Percentiles rank a stretch among this genome's conserved stretches.
phyloP scores from a whole-genome alignment of 495 filamentous ascomycete species.

The Trichoderma asperelloides region DNA sequence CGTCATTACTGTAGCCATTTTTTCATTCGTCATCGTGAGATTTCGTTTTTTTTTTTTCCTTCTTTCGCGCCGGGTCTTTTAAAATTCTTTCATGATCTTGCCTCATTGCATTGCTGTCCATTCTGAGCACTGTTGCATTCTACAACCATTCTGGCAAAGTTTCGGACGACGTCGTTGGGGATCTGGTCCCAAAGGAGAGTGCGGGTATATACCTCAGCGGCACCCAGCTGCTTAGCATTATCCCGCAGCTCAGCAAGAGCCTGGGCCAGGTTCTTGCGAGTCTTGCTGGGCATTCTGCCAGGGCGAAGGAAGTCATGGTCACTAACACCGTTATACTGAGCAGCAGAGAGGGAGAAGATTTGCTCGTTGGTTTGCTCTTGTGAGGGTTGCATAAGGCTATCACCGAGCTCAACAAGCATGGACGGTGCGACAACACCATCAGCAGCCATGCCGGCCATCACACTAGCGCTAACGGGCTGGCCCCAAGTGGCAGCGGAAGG shows the following conservation, averaged over 20 bases:
- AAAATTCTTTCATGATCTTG: constrained; percentile 26
- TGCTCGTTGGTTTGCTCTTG: constrained; percentile 85
- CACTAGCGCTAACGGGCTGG: constrained; percentile 26
- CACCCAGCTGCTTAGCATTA: constrained; percentile 50
- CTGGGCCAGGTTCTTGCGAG: constrained; percentile 70
- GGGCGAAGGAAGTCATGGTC: constrained; percentile 55
- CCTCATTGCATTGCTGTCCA: constrained; percentile 20
- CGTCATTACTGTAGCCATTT: constrained; percentile 5
- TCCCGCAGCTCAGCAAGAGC: constrained; percentile 71
- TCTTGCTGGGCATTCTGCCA: constrained; percentile 40
- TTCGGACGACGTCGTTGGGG: constrained; percentile 79
- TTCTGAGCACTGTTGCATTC: constrained; percentile 36
- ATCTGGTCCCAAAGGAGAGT: constrained; percentile 93
- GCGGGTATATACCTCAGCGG: constrained; percentile 82
- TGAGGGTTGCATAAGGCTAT: constrained; percentile 63
- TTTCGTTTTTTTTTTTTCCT: constrained; percentile 7
- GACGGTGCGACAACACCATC: constrained; percentile 47
- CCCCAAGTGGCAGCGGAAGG: constrained; percentile 43
- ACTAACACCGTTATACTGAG: constrained; percentile 84
- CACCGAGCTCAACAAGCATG: constrained; percentile 65
- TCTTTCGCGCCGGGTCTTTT: constrained; percentile 10
- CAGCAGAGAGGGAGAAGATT: constrained; percentile 72
- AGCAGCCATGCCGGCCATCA: constrained; percentile 43
- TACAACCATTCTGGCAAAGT: constrained; percentile 84
- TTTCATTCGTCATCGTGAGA: constrained; percentile 2